Evolutionary conservation across 495 filamentous ascomycete species (phyloP).

Genomic region (Talaromyces borbonicus): DNA sequence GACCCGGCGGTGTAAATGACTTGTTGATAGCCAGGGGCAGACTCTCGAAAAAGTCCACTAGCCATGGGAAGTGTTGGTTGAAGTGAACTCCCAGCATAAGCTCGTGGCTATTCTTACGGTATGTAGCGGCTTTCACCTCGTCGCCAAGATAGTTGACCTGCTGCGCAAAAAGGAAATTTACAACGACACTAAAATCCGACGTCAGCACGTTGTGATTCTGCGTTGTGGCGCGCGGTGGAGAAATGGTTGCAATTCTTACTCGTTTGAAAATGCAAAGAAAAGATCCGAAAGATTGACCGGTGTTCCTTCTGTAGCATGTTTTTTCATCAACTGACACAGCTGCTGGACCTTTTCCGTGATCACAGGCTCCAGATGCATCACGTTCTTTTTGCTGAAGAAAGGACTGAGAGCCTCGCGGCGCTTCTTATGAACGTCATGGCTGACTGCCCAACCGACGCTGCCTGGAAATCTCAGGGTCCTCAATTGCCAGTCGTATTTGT

Average conservation of each 20-base stretch:
- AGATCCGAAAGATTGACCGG: slow-evolving; percentile 31
- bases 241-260: slow-evolving; percentile 12
- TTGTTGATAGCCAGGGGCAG: slow-evolving; percentile 26
- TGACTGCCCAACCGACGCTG: slow-evolving; percentile 16
- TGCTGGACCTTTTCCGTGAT: slow-evolving; percentile 26
- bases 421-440: slow-evolving; percentile 22
- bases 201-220: slow-evolving; percentile 17
- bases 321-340: slow-evolving; percentile 18
- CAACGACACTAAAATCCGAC: slow-evolving; percentile 24
- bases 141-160: slow-evolving; percentile 23
- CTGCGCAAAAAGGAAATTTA: slow-evolving; percentile 29
- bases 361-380: slow-evolving; percentile 19
- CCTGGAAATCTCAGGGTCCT: slow-evolving; percentile 10
- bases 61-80: slow-evolving; percentile 32
- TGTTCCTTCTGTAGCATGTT: slow-evolving; percentile 19
- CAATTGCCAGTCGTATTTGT: slow-evolving; percentile 19
- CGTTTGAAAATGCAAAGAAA: slow-evolving; percentile 25
- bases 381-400: slow-evolving; percentile 27
- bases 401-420: slow-evolving; percentile 25
- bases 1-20: slow-evolving; percentile 28
- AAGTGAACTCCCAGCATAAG: slow-evolving; percentile 27
- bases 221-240: too few species aligned
- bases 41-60: slow-evolving; percentile 27
- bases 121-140: slow-evolving; percentile 20
- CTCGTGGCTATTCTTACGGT: slow-evolving; percentile 24